phyloP scores from a whole-genome alignment of 202 grass and related monocot genomes.

The Saccharum hybrid region DNA sequence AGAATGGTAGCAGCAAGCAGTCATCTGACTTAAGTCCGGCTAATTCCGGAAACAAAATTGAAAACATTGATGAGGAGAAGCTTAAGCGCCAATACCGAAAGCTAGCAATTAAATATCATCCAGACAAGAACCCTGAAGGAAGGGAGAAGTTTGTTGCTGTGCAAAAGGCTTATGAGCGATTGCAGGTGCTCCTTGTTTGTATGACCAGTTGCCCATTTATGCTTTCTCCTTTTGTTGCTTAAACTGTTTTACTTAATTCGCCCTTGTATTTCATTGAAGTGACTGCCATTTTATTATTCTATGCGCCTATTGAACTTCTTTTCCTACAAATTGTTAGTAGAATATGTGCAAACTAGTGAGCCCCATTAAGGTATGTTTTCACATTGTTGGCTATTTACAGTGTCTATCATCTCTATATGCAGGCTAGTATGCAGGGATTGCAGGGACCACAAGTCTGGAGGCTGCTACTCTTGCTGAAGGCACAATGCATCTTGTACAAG shows the following conservation, averaged over 20 bases:
- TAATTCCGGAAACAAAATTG: slow-evolving; percentile 59
- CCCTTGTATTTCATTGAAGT: neutral
- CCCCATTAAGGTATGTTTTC: slow-evolving; percentile 23
- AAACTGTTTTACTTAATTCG: neutral
- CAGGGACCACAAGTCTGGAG: slow-evolving; percentile 98
- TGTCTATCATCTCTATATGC: slow-evolving; percentile 37
- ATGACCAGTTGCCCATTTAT: neutral
- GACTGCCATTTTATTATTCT: neutral
- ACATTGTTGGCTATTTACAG: slow-evolving; percentile 26
- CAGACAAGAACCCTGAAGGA: slow-evolving; percentile 99
- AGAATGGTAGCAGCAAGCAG: slow-evolving; percentile 57
- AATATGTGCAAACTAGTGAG: neutral
- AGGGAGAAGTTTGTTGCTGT: slow-evolving; percentile 98
- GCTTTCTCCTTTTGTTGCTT: slow-evolving; percentile 35
- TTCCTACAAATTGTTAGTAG: slow-evolving; percentile 33
- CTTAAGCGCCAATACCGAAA: slow-evolving; percentile 98
- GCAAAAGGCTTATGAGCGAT: slow-evolving; percentile 97
- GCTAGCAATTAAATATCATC: slow-evolving; percentile 97
- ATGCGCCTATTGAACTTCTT: neutral
- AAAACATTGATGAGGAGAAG: slow-evolving; percentile 99
- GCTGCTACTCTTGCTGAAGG: slow-evolving; percentile 87
- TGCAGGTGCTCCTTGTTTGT: slow-evolving; percentile 72
- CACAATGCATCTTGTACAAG: slow-evolving; percentile 97
- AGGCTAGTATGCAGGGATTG: slow-evolving; percentile 99
- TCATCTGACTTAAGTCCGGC: slow-evolving; percentile 44